Evolutionary conservation across 768 basidiomycete genomes (phyloP).

Genomic region (Naganishia antarctica): DNA sequence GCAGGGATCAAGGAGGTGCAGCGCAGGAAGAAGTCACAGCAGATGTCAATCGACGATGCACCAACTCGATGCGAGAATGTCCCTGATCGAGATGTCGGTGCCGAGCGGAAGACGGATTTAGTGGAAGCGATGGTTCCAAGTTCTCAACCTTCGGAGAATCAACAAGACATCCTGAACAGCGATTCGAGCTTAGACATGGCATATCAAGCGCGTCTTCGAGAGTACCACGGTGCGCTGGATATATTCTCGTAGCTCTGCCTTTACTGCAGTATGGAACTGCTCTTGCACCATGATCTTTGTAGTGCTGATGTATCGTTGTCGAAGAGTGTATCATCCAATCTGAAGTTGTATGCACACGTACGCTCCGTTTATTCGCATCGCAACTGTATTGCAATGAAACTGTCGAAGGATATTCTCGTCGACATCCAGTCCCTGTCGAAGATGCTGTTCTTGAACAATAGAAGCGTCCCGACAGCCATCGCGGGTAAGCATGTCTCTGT

Average conservation of each 20-base stretch:
- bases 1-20: constrained; percentile 5
- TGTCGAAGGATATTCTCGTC: no score
- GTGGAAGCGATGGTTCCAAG: not conserved
- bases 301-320: no score
- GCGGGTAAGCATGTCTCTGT: no score
- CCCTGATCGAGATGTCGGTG: not conserved
- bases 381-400: no score
- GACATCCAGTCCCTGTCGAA: no score
- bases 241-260: not conserved
- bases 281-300: no score
- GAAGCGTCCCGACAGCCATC: no score
- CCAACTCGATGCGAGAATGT: not conserved
- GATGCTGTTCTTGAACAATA: no score
- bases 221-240: not conserved
- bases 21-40: not conserved
- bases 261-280: no score
- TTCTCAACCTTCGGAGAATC: constrained; percentile 14
- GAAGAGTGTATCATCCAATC: no score
- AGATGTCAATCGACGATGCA: not conserved
- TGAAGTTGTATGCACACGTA: no score
- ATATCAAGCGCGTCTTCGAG: not conserved
- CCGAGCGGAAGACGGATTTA: not conserved
- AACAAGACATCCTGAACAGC: not conserved
- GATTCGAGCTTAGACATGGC: constrained; percentile 2
- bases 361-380: no score